These are phyloP conservation scores for Populus davidiana DNA, from an alignment of 345 rosid species.

Conservation along the genomic window DNA sequence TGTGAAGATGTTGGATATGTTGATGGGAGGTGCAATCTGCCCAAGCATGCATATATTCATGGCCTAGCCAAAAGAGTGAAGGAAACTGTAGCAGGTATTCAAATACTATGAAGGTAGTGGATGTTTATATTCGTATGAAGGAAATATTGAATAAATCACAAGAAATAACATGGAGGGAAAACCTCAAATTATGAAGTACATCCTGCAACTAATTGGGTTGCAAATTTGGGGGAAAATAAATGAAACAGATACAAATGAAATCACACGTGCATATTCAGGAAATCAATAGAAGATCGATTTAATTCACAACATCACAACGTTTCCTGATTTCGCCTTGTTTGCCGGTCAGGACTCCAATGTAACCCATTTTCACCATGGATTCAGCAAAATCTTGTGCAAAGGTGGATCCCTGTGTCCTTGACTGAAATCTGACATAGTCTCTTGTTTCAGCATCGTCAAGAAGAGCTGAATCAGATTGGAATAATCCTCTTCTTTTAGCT, in stretches of 20 bases:
- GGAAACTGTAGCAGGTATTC: not conserved
- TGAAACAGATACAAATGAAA: too few relatives aligned
- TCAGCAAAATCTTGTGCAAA: slow-evolving; percentile 28
- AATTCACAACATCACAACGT: slow-evolving; percentile 14
- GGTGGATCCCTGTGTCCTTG: slow-evolving; percentile 21
- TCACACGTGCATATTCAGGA: not conserved
- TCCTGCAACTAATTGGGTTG: too few relatives aligned
- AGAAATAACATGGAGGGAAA: not conserved
- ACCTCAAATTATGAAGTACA: not conserved
- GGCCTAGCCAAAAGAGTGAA: too few relatives aligned
- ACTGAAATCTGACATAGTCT: slow-evolving; percentile 33
- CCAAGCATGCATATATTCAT: too few relatives aligned
- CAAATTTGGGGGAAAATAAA: too few relatives aligned
- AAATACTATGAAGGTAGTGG: not conserved
- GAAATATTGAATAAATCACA: not conserved
- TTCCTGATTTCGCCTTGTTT: slow-evolving; percentile 25
- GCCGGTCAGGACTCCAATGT: slow-evolving; percentile 20
- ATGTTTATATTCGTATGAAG: not conserved
- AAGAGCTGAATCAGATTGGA: slow-evolving; percentile 62
- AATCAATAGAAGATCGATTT: not conserved
- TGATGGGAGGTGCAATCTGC: too few relatives aligned
- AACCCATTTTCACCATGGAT: slow-evolving; percentile 19
- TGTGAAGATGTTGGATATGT: not conserved
- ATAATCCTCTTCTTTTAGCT: slow-evolving; percentile 48
- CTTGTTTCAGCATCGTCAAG: slow-evolving; percentile 40